Percentiles rank a stretch among this genome's conserved stretches.
Conservation (phyloP, 192 early-diverging fungal species). For the Coemansia sp. region DNA sequence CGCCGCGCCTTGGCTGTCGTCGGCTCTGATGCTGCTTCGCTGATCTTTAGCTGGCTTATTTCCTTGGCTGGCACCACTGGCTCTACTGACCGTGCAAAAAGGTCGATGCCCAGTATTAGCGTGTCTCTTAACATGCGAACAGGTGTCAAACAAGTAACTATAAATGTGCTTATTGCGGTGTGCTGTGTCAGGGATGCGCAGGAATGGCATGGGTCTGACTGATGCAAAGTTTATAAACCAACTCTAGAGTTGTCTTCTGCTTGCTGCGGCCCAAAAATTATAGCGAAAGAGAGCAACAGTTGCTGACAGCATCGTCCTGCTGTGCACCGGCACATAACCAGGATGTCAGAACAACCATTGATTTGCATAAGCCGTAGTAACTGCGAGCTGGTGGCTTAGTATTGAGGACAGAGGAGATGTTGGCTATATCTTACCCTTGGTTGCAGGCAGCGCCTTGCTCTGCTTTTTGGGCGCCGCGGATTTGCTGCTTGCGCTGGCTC, state of each 20-base stretch:
- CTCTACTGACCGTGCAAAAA: background rate
- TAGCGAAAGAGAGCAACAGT: background rate
- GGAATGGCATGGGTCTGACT: background rate
- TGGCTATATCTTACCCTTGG: slow-evolving; percentile 33
- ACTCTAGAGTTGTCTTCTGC: background rate
- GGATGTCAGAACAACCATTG: background rate
- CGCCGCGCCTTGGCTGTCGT: slow-evolving; percentile 23
- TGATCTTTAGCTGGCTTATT: slow-evolving; percentile 27
- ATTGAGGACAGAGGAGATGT: background rate
- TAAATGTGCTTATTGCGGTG: background rate
- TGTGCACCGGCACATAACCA: background rate
- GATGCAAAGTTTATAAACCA: no score
- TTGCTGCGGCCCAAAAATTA: background rate
- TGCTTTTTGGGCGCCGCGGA: slow-evolving; percentile 5
- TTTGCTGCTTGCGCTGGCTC: background rate
- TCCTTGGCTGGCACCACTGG: slow-evolving; percentile 20
- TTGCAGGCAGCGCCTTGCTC: slow-evolving; percentile 18
- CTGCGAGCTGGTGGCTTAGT: background rate
- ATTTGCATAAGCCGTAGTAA: no score
- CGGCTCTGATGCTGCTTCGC: slow-evolving; percentile 10
- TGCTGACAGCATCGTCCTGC: no score
- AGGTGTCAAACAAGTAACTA: background rate
- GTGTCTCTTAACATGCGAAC: background rate
- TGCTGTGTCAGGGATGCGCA: background rate
- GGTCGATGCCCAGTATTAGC: background rate